Evolutionary conservation across 768 basidiomycete genomes (phyloP), one percentile per base, ranked within the genome.

Genomic region (Naganishia friedmannii): DNA sequence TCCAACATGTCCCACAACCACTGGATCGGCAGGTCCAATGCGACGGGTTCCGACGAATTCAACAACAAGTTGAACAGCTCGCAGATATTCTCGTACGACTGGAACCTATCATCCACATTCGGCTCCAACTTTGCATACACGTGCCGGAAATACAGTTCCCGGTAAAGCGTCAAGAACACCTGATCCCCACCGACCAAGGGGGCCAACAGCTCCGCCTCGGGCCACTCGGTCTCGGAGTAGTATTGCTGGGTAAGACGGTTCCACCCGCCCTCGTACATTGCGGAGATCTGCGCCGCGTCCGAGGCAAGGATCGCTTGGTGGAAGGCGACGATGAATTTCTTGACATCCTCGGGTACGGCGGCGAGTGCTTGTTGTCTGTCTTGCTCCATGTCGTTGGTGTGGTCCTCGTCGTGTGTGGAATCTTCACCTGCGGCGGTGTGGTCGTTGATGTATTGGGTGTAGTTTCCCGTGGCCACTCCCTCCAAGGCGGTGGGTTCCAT

Each of bases 41-140:
- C 82, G 0, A 97, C 93, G 1, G 95, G 95, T 0, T 90, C 91
- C 70, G 96, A 93, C 13, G 93, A 94, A 81, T 98, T 97, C 73
- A 98, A 87, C 42, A 99, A 86, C 79, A 93, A 93, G 83, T 97
- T 98, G 87, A 97, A 98, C 74, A 98, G 84, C 80, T 95, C 93
- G 86, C 95, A 97, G 82, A 92, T 92, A 84, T 95, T 95, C 79
- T 95, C 79, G 73, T 80, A 81, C 23, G 93, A 94, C 80, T 96
- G 92, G 85, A 97, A 95, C 53, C 95, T 90, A 81, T 98, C 95
- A 79, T 98, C 95, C 75, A 97, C 87, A 82, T 96, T 90, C 74
- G 95, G 94, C 78, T 90, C 89, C 53, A 99, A 85, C 51, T 92
- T 89, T 1, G 94, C 96, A 83, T 97, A 96, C 29, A 98, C 92